Conservation (phyloP, 306 rosid species). For the Lagenaria siceraria region DNA sequence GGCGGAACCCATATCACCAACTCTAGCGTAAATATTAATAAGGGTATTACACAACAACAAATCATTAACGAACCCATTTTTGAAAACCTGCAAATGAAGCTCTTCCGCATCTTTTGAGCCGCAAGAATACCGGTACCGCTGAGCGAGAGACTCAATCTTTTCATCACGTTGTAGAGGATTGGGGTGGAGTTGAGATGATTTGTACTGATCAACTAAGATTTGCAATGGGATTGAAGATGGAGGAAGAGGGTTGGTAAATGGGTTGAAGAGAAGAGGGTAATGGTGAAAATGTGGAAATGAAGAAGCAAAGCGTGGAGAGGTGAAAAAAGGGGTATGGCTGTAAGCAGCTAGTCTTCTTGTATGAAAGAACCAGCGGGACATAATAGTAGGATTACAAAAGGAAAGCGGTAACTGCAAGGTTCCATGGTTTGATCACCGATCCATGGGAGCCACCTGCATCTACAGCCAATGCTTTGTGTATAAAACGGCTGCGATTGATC, state of each 20-base stretch:
- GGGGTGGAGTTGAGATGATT: slow-evolving; percentile 17
- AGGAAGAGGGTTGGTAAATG: background rate
- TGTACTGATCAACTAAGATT: slow-evolving; percentile 14
- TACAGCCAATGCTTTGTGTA: no score
- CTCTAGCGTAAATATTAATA: slow-evolving; percentile 42
- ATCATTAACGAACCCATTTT: slow-evolving; percentile 45
- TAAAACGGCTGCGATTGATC: no score
- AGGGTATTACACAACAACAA: slow-evolving; percentile 62
- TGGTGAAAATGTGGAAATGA: slow-evolving; percentile 10
- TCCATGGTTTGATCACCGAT: background rate
- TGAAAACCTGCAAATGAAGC: slow-evolving; percentile 53
- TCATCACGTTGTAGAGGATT: slow-evolving; percentile 10
- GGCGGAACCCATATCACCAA: slow-evolving; percentile 33
- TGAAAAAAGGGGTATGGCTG: slow-evolving; percentile 3
- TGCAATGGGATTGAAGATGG: slow-evolving; percentile 10
- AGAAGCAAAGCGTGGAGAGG: slow-evolving; percentile 6
- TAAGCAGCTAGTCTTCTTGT: background rate
- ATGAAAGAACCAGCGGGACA: slow-evolving; percentile 17
- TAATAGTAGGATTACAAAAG: background rate
- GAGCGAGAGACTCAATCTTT: slow-evolving; percentile 20
- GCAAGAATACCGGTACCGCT: slow-evolving; percentile 28
- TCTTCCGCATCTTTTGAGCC: slow-evolving; percentile 38
- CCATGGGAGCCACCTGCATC: background rate
- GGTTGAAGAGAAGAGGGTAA: slow-evolving; percentile 7
- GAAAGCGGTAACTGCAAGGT: background rate